Evolutionary conservation across 2,329 filamentous ascomycete species (phyloP).

Genomic region (Microascus cirrosus): DNA sequence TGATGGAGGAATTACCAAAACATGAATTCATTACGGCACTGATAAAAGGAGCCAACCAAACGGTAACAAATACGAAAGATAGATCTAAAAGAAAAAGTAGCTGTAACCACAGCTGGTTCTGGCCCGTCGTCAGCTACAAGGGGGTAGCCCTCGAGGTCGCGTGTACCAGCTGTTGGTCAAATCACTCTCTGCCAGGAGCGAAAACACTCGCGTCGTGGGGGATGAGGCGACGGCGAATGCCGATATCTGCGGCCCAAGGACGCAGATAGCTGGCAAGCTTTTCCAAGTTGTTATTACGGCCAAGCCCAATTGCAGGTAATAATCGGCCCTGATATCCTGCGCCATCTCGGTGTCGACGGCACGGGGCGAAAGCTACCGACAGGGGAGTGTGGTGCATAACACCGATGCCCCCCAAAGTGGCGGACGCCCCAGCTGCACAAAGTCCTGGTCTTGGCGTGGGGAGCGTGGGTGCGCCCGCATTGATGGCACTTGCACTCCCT

Average conservation of each 20-base stretch:
- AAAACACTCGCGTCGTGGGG: constrained; percentile 36
- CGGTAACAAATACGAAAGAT: background rate
- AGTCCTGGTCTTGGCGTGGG: background rate
- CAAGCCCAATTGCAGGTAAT: no score
- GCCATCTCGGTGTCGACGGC: background rate
- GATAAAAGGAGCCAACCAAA: background rate
- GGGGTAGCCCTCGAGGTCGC: constrained; percentile 34
- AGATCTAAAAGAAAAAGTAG: background rate
- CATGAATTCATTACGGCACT: background rate
- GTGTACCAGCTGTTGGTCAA: constrained; percentile 37
- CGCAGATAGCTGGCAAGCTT: background rate
- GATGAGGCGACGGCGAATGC: constrained; percentile 22
- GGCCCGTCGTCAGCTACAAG: constrained; percentile 35
- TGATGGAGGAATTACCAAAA: background rate
- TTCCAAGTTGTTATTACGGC: no score
- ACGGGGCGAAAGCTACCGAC: no score
- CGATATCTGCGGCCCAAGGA: constrained; percentile 34
- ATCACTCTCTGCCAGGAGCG: constrained; percentile 39
- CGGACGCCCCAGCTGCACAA: background rate
- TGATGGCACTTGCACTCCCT: background rate
- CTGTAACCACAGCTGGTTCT: constrained; percentile 48
- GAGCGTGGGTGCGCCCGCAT: background rate
- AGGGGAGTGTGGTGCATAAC: constrained; percentile 7
- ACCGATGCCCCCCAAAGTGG: constrained; percentile 3
- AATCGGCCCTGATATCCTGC: background rate